phyloP scores from a whole-genome alignment of 2,329 filamentous ascomycete genomes.

The Eutypa lata region DNA sequence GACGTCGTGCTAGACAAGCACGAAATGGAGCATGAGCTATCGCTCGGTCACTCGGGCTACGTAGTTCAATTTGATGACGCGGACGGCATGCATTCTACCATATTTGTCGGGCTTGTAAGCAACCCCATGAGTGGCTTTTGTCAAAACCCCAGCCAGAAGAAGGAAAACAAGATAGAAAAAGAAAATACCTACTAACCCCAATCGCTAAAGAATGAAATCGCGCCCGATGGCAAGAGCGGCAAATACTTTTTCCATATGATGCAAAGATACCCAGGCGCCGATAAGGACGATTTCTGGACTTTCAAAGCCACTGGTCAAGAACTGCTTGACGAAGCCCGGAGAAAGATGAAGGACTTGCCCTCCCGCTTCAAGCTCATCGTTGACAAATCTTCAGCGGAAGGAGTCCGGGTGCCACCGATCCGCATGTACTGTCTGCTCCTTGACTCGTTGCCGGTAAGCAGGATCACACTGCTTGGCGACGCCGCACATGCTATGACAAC shows the following conservation, averaged over 20 bases:
- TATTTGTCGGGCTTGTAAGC: too few species aligned
- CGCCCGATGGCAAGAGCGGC: neutral
- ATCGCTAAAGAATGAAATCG: neutral
- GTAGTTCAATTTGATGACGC: too few species aligned
- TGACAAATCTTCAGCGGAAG: neutral
- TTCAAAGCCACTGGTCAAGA: neutral
- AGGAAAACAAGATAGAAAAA: neutral
- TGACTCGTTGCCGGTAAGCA: neutral
- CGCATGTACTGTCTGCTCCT: neutral
- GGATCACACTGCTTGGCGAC: slow-evolving; percentile 1
- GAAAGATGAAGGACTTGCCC: neutral
- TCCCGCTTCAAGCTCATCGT: neutral
- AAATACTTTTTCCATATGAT: neutral
- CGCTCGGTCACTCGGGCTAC: too few species aligned
- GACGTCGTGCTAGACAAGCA: too few species aligned
- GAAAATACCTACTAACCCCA: neutral
- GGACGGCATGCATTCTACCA: too few species aligned
- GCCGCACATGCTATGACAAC: neutral
- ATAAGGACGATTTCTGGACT: neutral
- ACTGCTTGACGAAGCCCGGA: neutral
- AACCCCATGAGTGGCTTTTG: too few species aligned
- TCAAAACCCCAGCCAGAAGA: too few species aligned
- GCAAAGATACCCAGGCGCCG: neutral
- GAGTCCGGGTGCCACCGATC: neutral
- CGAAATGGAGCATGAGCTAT: too few species aligned